These are phyloP conservation scores for Diophrys sp. DNA, from an alignment of 73 alveolate genomes.

Conservation along the genomic window DNA sequence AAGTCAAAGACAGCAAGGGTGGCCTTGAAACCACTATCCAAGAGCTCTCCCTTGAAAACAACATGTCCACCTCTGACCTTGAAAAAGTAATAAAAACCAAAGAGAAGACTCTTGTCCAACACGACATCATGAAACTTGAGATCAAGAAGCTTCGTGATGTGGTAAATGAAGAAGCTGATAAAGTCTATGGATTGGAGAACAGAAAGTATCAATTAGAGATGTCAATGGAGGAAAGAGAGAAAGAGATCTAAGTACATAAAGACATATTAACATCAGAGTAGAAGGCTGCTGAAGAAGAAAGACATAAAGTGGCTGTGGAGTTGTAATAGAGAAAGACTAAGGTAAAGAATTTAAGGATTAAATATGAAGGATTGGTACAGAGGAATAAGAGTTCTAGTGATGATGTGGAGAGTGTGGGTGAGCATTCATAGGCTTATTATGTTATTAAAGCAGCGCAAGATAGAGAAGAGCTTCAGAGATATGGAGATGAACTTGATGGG, in stretches of 20 bases:
- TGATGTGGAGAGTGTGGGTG: constrained; percentile 92
- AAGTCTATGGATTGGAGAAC: constrained; percentile 91
- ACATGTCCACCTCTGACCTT: constrained; percentile 92
- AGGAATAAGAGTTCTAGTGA: constrained; percentile 76
- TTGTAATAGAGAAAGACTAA: constrained; percentile 89
- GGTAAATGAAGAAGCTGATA: constrained; percentile 91
- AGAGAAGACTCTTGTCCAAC: constrained; percentile 95
- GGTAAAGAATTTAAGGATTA: constrained; percentile 87
- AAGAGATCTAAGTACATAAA: constrained; percentile 96
- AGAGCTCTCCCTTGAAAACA: constrained; percentile 95
- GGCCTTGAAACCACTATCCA: constrained; percentile 79
- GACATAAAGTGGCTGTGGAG: constrained; percentile 96
- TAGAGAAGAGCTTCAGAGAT: constrained; percentile 96
- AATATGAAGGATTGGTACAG: constrained; percentile 84
- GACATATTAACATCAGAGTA: constrained; percentile 91
- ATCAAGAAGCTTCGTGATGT: constrained; percentile 93
- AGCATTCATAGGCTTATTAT: constrained; percentile 94
- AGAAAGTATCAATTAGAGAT: constrained; percentile 93
- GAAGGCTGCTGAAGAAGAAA: constrained; percentile 97
- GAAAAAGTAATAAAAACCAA: constrained; percentile 85
- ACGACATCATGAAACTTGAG: constrained; percentile 96
- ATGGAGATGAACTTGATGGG: constrained; percentile 97
- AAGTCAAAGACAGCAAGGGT: constrained; percentile 71
- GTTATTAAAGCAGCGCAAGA: constrained; percentile 97
- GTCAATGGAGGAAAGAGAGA: constrained; percentile 97